A percentile compares a stretch with the other conserved stretches of the same genome.
These are phyloP conservation scores for Chlamydomonas incerta DNA, from an alignment of 139 green algal species.

Conservation along the genomic window DNA sequence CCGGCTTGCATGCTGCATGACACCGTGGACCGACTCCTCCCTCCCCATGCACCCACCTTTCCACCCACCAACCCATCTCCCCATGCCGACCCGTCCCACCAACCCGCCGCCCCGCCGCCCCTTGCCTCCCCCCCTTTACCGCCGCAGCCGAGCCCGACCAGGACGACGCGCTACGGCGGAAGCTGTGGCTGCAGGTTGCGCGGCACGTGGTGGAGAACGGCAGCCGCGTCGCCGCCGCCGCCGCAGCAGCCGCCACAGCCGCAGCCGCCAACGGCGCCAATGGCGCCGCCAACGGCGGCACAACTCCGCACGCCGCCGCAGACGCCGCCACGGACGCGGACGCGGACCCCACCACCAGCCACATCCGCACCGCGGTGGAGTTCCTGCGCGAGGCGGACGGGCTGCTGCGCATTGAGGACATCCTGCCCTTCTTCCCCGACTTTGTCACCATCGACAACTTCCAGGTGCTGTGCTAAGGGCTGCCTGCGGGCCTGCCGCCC, in stretches of 20 bases:
- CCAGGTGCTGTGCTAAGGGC: constrained; percentile 72
- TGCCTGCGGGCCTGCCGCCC: too few relatives aligned
- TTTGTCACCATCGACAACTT: constrained; percentile 97
- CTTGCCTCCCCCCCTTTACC: too few relatives aligned
- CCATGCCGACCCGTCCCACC: too few relatives aligned
- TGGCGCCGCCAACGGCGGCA: not conserved
- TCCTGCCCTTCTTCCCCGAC: constrained; percentile 97
- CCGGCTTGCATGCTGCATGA: too few relatives aligned
- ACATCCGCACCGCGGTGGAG: constrained; percentile 74
- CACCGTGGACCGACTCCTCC: too few relatives aligned
- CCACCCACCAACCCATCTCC: too few relatives aligned
- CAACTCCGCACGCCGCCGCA: not conserved
- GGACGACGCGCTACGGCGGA: constrained; percentile 69
- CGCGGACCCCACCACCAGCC: not conserved
- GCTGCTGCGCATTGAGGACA: constrained; percentile 94
- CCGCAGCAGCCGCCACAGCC: not conserved
- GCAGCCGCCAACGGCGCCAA: not conserved
- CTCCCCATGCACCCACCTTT: too few relatives aligned
- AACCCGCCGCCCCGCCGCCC: too few relatives aligned
- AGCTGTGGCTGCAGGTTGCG: constrained; percentile 93
- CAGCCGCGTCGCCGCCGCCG: not conserved
- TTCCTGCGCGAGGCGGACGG: constrained; percentile 82
- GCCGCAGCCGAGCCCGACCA: constrained; percentile 45
- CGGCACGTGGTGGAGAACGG: constrained; percentile 82
- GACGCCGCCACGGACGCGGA: not conserved